Evolutionary conservation across 805 yeast species (phyloP), one percentile per base, ranked within the genome.

Genomic region (Candida insectalens): DNA sequence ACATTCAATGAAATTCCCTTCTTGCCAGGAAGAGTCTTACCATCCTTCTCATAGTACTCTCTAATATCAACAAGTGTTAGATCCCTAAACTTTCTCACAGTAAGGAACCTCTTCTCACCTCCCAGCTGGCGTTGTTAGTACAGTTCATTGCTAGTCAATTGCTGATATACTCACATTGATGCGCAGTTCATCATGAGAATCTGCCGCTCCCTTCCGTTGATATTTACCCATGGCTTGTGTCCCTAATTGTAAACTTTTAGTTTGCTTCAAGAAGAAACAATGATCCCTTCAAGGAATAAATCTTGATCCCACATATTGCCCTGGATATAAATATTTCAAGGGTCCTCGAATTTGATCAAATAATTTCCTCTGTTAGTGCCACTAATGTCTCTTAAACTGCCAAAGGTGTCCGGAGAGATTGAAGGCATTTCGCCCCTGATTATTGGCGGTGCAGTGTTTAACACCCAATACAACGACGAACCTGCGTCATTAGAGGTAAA

Each of bases 381-480:
- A 7, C 6, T 13, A 10, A 49, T 49, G 53, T 42, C 51, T 2
- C 32, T 47, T 16, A 36, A 33, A 10, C 34, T 50, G 5, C 35
- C 42, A 2, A 42, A 36, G 30, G 55, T 51, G 15, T 35, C 55
- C 1, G 53, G 50, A 2, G 31, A 44, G 5, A 30, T 64, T 5
- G 31, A 43, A 2, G 62, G 52, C 19, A 51, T 66, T 2, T 75
- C 82, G 1, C 76, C 78, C 0, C 55, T 88, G 32, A 62, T 87
- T 12, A 60, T 87, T 3, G 97, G 97, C 0, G 96, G 95, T 2
- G 95, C 95, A 0, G 82, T 82, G 4, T 77, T 87, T 65, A 87
- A 84, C 57, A 65, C 73, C 16, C 94, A 81, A 50, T 88, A 84
- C 63, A 72, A 80, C 40, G 73, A 65, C 8, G 69, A 82, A 45